A percentile compares a stretch with the other conserved stretches of the same genome.
These are phyloP conservation scores for Ophiobolus disseminans DNA, from an alignment of 2,329 filamentous ascomycete species.

Conservation along the genomic window DNA sequence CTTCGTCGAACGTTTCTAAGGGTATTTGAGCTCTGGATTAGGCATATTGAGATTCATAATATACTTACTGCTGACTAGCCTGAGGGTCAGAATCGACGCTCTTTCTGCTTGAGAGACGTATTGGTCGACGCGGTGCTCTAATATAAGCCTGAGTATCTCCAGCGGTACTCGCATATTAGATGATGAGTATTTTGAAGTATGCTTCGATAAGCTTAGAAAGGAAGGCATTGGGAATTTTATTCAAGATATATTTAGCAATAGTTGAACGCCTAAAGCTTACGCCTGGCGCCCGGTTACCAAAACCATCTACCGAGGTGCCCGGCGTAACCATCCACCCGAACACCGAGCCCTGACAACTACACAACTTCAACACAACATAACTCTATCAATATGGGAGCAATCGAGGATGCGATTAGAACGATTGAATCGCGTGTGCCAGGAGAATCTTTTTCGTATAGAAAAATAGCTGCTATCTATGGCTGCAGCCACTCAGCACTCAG, in stretches of 20 bases:
- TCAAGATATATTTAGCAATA: too few relatives aligned
- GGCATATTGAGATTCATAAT: not conserved
- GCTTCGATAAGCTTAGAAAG: too few relatives aligned
- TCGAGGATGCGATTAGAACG: not conserved
- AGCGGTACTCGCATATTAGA: constrained; percentile 2
- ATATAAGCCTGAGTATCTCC: not conserved
- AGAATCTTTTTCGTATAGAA: not conserved
- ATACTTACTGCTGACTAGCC: not conserved
- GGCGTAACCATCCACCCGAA: too few relatives aligned
- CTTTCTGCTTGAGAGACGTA: not conserved
- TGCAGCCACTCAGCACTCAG: too few relatives aligned
- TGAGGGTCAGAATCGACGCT: not conserved
- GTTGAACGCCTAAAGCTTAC: too few relatives aligned
- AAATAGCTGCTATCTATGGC: not conserved
- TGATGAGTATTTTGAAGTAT: too few relatives aligned
- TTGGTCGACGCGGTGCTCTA: not conserved
- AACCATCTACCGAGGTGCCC: too few relatives aligned
- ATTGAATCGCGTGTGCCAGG: not conserved
- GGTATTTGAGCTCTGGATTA: not conserved
- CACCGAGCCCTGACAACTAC: too few relatives aligned
- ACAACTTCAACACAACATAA: not conserved
- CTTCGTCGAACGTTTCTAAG: not conserved
- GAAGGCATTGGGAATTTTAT: too few relatives aligned
- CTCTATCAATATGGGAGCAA: not conserved
- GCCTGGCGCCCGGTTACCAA: too few relatives aligned